phyloP scores from a whole-genome alignment of 2,329 filamentous ascomycete species.

The Neodidymelliopsis sp. region DNA sequence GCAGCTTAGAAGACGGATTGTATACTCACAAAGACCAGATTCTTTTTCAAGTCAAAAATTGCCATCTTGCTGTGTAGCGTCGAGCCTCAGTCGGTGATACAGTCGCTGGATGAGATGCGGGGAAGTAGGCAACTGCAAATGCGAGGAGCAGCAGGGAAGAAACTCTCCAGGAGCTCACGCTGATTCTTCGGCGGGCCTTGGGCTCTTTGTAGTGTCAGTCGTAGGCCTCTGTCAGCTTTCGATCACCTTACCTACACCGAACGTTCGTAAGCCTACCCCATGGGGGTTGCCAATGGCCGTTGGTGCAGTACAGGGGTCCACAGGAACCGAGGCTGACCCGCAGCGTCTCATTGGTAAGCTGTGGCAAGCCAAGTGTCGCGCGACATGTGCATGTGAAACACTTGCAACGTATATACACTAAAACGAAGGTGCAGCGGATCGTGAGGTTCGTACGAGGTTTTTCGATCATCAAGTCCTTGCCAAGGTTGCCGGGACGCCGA shows the following conservation, averaged over 20 bases:
- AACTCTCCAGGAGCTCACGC: not conserved
- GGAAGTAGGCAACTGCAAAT: constrained; percentile 5
- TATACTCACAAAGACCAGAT: constrained; percentile 41
- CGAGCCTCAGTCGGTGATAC: not conserved
- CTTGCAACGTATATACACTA: not conserved
- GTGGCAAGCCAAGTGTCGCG: not conserved
- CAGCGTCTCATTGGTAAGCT: constrained; percentile 6
- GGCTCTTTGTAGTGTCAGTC: not conserved
- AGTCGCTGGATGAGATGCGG: not conserved
- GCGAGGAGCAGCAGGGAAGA: not conserved
- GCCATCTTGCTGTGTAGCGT: constrained; percentile 27
- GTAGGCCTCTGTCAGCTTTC: not conserved
- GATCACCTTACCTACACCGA: constrained; percentile 2
- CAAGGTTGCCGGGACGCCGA: too few species aligned
- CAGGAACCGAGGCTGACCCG: constrained; percentile 12
- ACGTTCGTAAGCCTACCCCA: constrained; percentile 6
- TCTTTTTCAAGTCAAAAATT: constrained; percentile 43
- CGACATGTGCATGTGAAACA: constrained; percentile 8
- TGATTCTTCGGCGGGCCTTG: not conserved
- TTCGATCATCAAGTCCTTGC: too few species aligned
- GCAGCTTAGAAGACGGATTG: not conserved
- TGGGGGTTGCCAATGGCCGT: constrained; percentile 13
- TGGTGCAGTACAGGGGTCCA: not conserved
- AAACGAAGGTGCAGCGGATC: not conserved
- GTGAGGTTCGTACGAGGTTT: too few species aligned